phyloP scores from a whole-genome alignment of 352 stramenopile species.

The Pythium folliculosum region DNA sequence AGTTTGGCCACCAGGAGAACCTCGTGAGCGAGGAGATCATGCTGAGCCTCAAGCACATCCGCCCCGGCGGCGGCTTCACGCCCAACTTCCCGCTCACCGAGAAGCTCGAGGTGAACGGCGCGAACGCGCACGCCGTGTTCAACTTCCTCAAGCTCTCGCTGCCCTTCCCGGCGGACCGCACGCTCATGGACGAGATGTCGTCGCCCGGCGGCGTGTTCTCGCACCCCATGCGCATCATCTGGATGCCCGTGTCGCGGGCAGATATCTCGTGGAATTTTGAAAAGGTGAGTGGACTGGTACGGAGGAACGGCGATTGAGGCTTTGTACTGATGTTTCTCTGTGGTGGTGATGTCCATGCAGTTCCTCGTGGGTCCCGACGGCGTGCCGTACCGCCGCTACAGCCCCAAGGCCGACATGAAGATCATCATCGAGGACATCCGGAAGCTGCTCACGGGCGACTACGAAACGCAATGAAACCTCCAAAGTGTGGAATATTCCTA shows the following conservation, averaged over 20 bases:
- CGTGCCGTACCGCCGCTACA: constrained; percentile 81
- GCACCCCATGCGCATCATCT: constrained; percentile 82
- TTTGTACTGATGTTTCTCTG: neutral
- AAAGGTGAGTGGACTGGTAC: constrained; percentile 42
- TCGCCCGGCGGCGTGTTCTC: constrained; percentile 75
- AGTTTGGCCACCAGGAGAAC: constrained; percentile 85
- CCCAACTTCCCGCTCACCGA: constrained; percentile 74
- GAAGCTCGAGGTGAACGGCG: constrained; percentile 81
- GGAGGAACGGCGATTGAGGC: neutral
- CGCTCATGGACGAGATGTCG: constrained; percentile 81
- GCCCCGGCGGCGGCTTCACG: constrained; percentile 68
- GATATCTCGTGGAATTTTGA: constrained; percentile 87
- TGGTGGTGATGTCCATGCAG: constrained; percentile 25
- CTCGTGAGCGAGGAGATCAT: constrained; percentile 80
- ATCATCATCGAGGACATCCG: constrained; percentile 67
- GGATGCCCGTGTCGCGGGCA: constrained; percentile 80
- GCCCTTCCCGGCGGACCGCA: constrained; percentile 70
- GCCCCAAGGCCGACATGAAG: constrained; percentile 69
- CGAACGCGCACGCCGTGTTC: constrained; percentile 77
- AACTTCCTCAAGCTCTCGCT: constrained; percentile 77
- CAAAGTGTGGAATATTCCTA: neutral
- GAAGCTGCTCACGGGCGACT: constrained; percentile 49
- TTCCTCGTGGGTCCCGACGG: constrained; percentile 79
- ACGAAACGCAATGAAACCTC: constrained; percentile 16
- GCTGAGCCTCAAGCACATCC: constrained; percentile 71